Base-by-base conservation (phyloP, 2,329 filamentous ascomycete genomes). In the Emergomyces orientalis region DNA sequence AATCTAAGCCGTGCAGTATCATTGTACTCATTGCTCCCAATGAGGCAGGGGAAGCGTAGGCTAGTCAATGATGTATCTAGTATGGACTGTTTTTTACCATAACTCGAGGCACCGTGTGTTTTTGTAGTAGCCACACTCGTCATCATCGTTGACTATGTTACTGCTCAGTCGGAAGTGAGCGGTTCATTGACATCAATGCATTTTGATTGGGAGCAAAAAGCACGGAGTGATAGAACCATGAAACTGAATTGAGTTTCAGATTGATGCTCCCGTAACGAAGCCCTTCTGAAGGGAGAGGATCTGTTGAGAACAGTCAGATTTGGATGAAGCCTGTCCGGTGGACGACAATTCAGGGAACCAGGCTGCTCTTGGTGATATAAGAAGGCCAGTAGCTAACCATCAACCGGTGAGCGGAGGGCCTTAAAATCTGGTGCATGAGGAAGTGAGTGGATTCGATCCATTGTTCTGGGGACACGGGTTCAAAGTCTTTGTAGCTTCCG, bases 41-140 rank as follows among this genome's bases (percentile, higher is more conserved):
- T 32, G 7, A 7, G 7, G 32, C 32, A 32, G 32, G 32, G 32
- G 3, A 32, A 32, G 32, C 3, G 32, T 32, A 32, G 32, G 7
- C 32, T 7, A 32, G 32, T 32, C 32, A 32, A 32, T 7, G 7
- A 32, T 7, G 7, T 3, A 32, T 22, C n/a, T 22, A 22, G n/a
- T 22, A 47, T 22, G 2, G n/a, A 47, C n/a, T 22, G 43, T 7
- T 47, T 17, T 47, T 47, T 5, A 9, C n/a, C n/a, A 7, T n/a
- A n/a, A 9, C 14, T 17, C 8, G 43, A n/a, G n/a, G 19, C 19
- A n/a, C n/a, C n/a, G 7, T 32, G 32, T 32, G 32, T 32, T 47
- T 22, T 47, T 19, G 2, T 22, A 7, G n/a, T 22, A 11, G n/a
- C 0, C 19, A 22, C 2, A 1, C 3, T 0, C 2, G 1, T 11